Base-by-base conservation (phyloP, 108 stramenopile genomes). In the Aureococcus anophagefferens region DNA sequence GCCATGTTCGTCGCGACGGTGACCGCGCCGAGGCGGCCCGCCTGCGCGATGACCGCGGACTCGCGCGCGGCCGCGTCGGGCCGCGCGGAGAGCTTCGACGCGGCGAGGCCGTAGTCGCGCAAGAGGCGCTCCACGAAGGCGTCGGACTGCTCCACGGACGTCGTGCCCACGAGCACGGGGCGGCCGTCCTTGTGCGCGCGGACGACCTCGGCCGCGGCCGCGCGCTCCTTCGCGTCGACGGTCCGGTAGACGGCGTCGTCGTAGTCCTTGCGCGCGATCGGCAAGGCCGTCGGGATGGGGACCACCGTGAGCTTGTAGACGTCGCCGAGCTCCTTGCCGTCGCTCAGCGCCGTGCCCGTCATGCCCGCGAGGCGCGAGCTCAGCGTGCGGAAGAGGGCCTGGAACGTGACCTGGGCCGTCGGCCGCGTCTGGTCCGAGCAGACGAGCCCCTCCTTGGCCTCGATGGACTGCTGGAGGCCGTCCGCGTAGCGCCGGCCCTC, bases 1-100 rank as follows among this genome's bases (percentile, higher is more conserved):
- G 94, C 94, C 94, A 97, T 88, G 82, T 97, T 97, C 21, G 96
- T 97, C 14, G 93, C 92, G 16, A 97, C 96, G 17, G 96, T 96
- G 35, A 96, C 96, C 30, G 84, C 87, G 35, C 93, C 94, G 30
- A 91, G 76, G 63, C 96, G 85, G 33, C 96, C 96, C 30, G 96
- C 96, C 79, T 96, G 96, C 13, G 93, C 92, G 35, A 96, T 84
- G 71, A 96, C 91, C 77, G 94, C 94, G 62, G 88, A 84, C 80
- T 96, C 96, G 30, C 93, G 83, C 45, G 88, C 83, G 29, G 93
- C 93, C 76, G 91, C 90, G 69, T 95, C 89, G 37, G 93, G 93
- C 11, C 85, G 86, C 4, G 96, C 96, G 84, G 94, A 95, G 30
- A 97, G 77, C 28, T 92, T 82, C 68, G 85, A 88, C 5, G 88